A percentile compares a stretch with the other conserved stretches of the same genome.
Conservation (phyloP, 768 basidiomycete species). For the Pisolithus marmoratus region DNA sequence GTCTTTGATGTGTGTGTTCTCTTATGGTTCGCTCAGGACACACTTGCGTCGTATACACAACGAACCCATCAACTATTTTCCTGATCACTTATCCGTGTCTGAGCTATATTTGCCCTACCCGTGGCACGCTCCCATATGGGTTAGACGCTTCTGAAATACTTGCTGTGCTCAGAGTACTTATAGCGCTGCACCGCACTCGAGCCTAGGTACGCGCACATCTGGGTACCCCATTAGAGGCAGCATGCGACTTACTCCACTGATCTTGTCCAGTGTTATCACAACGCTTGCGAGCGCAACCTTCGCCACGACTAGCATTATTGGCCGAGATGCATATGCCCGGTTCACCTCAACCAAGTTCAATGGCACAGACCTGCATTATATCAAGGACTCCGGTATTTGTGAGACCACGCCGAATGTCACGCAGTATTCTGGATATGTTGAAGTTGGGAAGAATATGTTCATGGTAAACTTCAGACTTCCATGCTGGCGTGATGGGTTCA, state of each 20-base stretch:
- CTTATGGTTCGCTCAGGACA: no score
- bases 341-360: constrained; percentile 16
- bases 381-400: constrained; percentile 56
- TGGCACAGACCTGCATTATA: constrained; percentile 37
- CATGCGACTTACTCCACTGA: constrained; percentile 10
- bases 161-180: no score
- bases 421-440: constrained; percentile 59
- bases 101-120: no score
- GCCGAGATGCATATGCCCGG: neutral
- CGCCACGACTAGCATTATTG: neutral
- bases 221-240: neutral
- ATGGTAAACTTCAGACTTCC: constrained; percentile 36
- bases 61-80: no score
- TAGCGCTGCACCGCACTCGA: no score
- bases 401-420: constrained; percentile 58
- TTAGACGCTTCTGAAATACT: no score
- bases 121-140: no score
- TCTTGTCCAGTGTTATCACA: neutral
- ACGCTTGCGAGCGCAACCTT: neutral
- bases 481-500: neutral
- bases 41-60: no score
- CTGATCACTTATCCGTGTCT: no score
- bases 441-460: constrained; percentile 52
- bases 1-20: no score
- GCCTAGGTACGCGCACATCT: no score